These are phyloP conservation scores for Sisymbrium irio DNA, from an alignment of 345 rosid species.

Conservation along the genomic window DNA sequence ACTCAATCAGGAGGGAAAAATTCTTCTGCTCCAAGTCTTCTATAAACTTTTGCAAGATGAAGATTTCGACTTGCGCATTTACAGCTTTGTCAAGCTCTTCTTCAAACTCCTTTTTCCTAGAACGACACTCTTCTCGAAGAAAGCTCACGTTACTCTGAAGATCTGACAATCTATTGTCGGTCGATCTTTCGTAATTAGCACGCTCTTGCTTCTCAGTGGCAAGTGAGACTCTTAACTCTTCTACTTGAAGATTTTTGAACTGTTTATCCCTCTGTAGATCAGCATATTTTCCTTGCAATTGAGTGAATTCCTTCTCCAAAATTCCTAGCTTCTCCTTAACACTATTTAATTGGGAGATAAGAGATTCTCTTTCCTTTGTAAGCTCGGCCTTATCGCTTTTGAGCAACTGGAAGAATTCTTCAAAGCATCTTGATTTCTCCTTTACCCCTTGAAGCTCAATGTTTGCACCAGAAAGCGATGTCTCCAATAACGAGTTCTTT, in stretches of 20 bases:
- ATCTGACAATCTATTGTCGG: slow-evolving; percentile 63
- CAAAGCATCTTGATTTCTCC: slow-evolving; percentile 63
- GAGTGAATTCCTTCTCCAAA: slow-evolving; percentile 64
- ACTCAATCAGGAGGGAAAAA: slow-evolving; percentile 60
- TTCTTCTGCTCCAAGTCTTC: slow-evolving; percentile 80
- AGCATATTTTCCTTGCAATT: slow-evolving; percentile 59
- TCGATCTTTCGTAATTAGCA: slow-evolving; percentile 52
- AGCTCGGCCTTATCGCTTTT: slow-evolving; percentile 72
- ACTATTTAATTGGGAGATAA: slow-evolving; percentile 55
- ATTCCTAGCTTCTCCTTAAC: slow-evolving; percentile 57
- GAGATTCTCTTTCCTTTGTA: slow-evolving; percentile 47
- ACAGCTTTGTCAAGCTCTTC: slow-evolving; percentile 87
- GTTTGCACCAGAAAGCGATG: slow-evolving; percentile 60
- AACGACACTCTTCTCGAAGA: slow-evolving; percentile 67
- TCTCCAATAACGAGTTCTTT: slow-evolving; percentile 54
- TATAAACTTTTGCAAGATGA: slow-evolving; percentile 68
- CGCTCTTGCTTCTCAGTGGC: slow-evolving; percentile 66
- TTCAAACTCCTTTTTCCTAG: slow-evolving; percentile 77
- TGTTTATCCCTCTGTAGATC: slow-evolving; percentile 69
- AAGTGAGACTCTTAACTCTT: slow-evolving; percentile 58
- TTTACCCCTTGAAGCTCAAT: slow-evolving; percentile 71
- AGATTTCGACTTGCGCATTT: slow-evolving; percentile 76
- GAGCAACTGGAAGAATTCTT: slow-evolving; percentile 67
- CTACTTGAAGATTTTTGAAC: slow-evolving; percentile 57
- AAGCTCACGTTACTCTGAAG: slow-evolving; percentile 63